Evolutionary conservation across 306 rosid genomes (phyloP).

Genomic region (Alnus rubra): DNA sequence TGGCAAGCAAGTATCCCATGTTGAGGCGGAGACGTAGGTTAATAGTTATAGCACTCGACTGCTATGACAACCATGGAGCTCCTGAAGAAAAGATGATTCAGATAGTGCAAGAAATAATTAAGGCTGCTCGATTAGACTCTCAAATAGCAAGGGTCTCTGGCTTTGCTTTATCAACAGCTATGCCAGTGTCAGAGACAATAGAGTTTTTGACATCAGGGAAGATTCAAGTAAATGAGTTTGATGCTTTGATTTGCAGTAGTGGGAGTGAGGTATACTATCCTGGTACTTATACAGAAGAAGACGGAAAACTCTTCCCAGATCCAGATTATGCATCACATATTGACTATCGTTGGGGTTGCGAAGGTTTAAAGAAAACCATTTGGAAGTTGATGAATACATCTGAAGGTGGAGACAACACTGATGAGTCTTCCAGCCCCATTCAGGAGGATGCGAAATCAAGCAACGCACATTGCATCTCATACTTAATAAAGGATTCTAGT

Average conservation of each 20-base stretch:
- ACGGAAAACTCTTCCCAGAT: conserved; percentile 55
- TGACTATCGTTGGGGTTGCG: conserved; percentile 68
- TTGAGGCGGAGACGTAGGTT: conserved; percentile 58
- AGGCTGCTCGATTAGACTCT: conserved; percentile 52
- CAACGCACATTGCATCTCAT: conserved; percentile 65
- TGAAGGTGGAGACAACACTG: conserved; percentile 34
- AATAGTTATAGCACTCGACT: conserved; percentile 64
- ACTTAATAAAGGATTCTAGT: conserved; percentile 46
- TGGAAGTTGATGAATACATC: conserved; percentile 49
- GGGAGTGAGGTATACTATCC: conserved; percentile 74
- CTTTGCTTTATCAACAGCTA: conserved; percentile 65
- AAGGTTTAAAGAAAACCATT: conserved; percentile 61
- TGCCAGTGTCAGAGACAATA: conserved; percentile 55
- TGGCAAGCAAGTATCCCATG: conserved; percentile 52
- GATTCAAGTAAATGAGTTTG: conserved; percentile 52
- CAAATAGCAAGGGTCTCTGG: conserved; percentile 54
- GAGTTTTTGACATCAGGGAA: conserved; percentile 56
- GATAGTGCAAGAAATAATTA: conserved; percentile 50
- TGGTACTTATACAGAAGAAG: conserved; percentile 43
- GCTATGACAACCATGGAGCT: conserved; percentile 47
- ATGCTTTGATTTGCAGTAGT: conserved; percentile 63
- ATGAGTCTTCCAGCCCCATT: conserved; percentile 27
- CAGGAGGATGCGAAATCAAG: conserved; percentile 54
- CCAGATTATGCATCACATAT: conserved; percentile 67
- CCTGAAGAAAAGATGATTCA: conserved; percentile 55